Conservation (phyloP, 129 eudicot genomes). For the Calendula officinalis region DNA sequence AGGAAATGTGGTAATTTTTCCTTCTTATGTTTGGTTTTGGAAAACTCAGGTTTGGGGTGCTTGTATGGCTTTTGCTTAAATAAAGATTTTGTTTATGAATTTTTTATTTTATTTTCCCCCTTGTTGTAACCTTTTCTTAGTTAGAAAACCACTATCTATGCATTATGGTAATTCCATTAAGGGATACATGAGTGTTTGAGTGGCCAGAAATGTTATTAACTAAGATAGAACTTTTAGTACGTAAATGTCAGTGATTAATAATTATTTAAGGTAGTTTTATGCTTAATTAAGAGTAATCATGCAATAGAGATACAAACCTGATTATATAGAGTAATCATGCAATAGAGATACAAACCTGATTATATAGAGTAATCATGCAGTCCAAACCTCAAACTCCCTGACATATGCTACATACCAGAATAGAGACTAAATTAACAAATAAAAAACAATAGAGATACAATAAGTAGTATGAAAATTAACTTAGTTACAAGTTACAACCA, state of each 20-base stretch:
- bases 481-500: too few relatives aligned
- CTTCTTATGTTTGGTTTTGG: constrained; percentile 9
- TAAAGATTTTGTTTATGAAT: constrained; percentile 11
- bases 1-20: constrained; percentile 25
- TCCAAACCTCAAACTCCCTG: neutral
- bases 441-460: neutral
- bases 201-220: neutral
- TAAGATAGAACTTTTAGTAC: neutral
- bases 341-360: neutral
- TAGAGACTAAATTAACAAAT: neutral
- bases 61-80: constrained; percentile 21
- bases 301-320: neutral
- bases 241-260: neutral
- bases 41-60: constrained; percentile 1
- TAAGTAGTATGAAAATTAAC: too few relatives aligned
- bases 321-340: neutral
- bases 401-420: neutral
- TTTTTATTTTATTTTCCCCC: neutral
- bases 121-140: constrained; percentile 16
- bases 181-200: neutral
- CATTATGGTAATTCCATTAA: neutral
- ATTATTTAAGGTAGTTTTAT: neutral
- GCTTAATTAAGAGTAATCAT: neutral
- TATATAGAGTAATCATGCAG: neutral
- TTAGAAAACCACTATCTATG: neutral